Conservation (phyloP, 2,329 filamentous ascomycete species). For the Aspergillus aculeatus region DNA sequence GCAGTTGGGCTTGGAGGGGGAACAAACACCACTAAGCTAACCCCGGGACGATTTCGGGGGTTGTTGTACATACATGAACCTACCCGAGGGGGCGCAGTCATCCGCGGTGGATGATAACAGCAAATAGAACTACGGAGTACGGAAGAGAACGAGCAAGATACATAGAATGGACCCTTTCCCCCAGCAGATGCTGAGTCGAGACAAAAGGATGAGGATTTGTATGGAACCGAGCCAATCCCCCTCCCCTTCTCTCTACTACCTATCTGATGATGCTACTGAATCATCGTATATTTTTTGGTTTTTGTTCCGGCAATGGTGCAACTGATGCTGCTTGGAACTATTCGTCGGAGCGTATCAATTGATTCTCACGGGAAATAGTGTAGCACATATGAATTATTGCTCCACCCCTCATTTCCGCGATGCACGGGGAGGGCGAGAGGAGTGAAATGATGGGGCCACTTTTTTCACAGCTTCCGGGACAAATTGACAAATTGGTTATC, state of each 20-base stretch:
- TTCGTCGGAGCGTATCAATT: not conserved
- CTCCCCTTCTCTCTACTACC: not conserved
- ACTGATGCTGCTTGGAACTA: not conserved
- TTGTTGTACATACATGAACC: not conserved
- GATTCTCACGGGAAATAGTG: not conserved
- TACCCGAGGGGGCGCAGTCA: not conserved
- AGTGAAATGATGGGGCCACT: conserved; percentile 1
- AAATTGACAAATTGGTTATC: not conserved
- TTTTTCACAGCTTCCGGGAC: not conserved
- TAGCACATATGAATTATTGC: not conserved
- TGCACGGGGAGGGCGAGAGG: conserved; percentile 2
- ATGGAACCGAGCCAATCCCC: no score
- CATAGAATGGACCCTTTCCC: no score
- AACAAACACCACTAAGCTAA: no score
- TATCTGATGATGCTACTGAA: not conserved
- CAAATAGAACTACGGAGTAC: no score
- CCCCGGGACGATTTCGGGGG: not conserved
- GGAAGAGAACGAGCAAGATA: no score
- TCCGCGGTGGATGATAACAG: no score
- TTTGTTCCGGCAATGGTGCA: not conserved
- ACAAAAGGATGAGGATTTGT: no score
- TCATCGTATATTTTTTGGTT: not conserved
- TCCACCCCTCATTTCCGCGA: conserved; percentile 5
- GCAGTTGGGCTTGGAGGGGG: conserved; percentile 3
- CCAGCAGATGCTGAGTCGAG: no score